phyloP scores from a whole-genome alignment of 257 asterid genomes.

The Misopates orontium region DNA sequence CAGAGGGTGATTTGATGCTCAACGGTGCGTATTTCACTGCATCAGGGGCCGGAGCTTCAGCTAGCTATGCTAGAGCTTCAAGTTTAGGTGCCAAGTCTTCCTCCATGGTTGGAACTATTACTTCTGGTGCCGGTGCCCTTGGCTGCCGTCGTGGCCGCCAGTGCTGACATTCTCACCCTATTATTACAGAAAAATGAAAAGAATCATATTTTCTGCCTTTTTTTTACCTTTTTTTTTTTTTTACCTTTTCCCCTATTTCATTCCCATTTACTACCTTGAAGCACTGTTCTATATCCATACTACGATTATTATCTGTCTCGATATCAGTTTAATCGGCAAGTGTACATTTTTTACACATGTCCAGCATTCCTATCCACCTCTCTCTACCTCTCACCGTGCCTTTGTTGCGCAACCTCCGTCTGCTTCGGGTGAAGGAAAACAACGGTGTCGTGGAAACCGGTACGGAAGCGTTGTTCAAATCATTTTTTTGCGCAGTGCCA shows the following conservation, averaged over 20 bases:
- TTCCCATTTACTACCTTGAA: background rate
- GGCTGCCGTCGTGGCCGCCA: conserved; percentile 64
- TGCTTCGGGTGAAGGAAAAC: conserved; percentile 41
- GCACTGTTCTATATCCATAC: conserved; percentile 25
- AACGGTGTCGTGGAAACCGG: conserved; percentile 44
- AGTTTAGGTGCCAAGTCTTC: conserved; percentile 87
- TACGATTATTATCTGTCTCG: conserved; percentile 38
- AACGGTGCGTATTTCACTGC: conserved; percentile 86
- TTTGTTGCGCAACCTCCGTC: conserved; percentile 72
- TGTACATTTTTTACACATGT: conserved; percentile 76
- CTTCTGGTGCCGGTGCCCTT: conserved; percentile 77
- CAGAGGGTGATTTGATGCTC: conserved; percentile 86
- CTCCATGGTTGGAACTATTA: conserved; percentile 63
- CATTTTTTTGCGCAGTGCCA: conserved; percentile 9
- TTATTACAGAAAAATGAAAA: conserved; percentile 25
- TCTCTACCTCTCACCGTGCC: conserved; percentile 15
- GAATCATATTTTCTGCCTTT: conserved; percentile 17
- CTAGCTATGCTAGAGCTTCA: conserved; percentile 89
- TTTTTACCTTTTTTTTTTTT: background rate
- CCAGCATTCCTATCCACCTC: conserved; percentile 30
- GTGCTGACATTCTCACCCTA: conserved; percentile 46
- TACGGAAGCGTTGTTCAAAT: conserved; percentile 69
- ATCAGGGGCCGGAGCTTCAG: conserved; percentile 86
- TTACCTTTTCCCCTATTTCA: background rate
- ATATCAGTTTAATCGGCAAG: conserved; percentile 47